Percentiles rank a stretch among this genome's conserved stretches.
These are phyloP conservation scores for Psophocarpus tetragonolobus DNA, from an alignment of 306 rosid genomes.

Conservation along the genomic window DNA sequence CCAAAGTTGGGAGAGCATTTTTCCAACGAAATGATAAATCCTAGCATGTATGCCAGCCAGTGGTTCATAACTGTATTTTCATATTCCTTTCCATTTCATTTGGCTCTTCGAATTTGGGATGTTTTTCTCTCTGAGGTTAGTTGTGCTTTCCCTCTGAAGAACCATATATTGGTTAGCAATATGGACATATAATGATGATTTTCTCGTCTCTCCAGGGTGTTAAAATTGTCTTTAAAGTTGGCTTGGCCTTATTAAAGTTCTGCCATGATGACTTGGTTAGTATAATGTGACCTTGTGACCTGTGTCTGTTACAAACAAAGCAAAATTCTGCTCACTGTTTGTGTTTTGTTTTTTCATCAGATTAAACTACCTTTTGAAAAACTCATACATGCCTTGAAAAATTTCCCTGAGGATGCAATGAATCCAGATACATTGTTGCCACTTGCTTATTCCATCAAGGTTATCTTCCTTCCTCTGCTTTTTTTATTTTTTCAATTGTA, in stretches of 20 bases:
- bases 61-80: constrained; percentile 99
- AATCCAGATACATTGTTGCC: constrained; percentile 86
- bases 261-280: constrained; percentile 98
- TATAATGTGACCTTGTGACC: constrained; percentile 20
- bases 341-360: constrained; percentile 46
- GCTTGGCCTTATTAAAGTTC: constrained; percentile 87
- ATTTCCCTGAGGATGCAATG: constrained; percentile 92
- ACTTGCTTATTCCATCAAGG: constrained; percentile 92
- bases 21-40: constrained; percentile 85
- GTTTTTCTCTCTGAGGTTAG: constrained; percentile 94
- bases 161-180: constrained; percentile 22
- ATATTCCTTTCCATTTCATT: constrained; percentile 94
- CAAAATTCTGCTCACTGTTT: constrained; percentile 25
- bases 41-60: constrained; percentile 99
- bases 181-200: background rate
- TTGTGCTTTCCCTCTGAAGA: constrained; percentile 22
- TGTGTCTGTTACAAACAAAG: constrained; percentile 19
- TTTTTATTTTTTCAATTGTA: constrained; percentile 10
- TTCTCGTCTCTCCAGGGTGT: constrained; percentile 72
- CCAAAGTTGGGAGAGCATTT: constrained; percentile 94
- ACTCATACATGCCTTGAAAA: constrained; percentile 88
- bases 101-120: constrained; percentile 99
- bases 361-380: constrained; percentile 93
- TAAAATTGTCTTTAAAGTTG: constrained; percentile 89
- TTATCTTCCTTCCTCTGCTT: constrained; percentile 39